Percentiles rank a stretch among this genome's conserved stretches.
Conservation (phyloP, 2,329 filamentous ascomycete genomes). For the Trichoderma sp. region DNA sequence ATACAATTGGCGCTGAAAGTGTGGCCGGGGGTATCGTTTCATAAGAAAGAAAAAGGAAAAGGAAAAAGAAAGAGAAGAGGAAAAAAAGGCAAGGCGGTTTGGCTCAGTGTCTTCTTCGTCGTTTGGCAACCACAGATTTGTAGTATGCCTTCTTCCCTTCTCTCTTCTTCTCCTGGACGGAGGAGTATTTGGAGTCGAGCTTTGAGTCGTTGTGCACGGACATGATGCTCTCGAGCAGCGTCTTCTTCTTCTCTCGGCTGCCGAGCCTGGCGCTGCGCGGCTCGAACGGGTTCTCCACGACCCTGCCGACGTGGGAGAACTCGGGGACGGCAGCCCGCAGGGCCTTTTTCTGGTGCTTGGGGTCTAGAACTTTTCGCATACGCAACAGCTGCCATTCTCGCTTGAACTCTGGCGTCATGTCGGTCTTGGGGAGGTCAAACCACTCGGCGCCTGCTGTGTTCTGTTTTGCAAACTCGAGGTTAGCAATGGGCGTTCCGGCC, state of each 20-base stretch:
- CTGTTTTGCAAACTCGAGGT: constrained; percentile 35
- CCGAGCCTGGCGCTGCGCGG: constrained; percentile 79
- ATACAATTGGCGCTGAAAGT: not conserved
- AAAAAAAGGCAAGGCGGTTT: not conserved
- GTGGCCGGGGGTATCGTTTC: constrained; percentile 12
- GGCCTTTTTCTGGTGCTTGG: constrained; percentile 92
- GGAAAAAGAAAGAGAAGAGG: not conserved
- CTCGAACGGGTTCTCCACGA: constrained; percentile 86
- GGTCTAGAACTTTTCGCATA: constrained; percentile 86
- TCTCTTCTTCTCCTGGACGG: constrained; percentile 78
- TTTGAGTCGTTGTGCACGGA: constrained; percentile 55
- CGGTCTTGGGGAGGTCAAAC: constrained; percentile 85
- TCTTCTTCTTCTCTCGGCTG: constrained; percentile 85
- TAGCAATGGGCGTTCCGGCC: constrained; percentile 23
- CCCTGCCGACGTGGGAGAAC: constrained; percentile 85
- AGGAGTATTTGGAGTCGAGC: constrained; percentile 84
- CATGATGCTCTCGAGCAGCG: constrained; percentile 82
- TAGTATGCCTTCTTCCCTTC: constrained; percentile 91
- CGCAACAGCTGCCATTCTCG: constrained; percentile 86
- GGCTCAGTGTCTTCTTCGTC: constrained; percentile 36
- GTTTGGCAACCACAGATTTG: constrained; percentile 67
- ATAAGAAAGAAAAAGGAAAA: not conserved
- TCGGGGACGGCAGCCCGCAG: constrained; percentile 68
- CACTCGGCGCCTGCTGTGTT: constrained; percentile 76
- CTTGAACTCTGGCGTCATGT: constrained; percentile 82